Evolutionary conservation across 108 stramenopile species (phyloP).

Genomic region (Cylindrotheca fusiformis): DNA sequence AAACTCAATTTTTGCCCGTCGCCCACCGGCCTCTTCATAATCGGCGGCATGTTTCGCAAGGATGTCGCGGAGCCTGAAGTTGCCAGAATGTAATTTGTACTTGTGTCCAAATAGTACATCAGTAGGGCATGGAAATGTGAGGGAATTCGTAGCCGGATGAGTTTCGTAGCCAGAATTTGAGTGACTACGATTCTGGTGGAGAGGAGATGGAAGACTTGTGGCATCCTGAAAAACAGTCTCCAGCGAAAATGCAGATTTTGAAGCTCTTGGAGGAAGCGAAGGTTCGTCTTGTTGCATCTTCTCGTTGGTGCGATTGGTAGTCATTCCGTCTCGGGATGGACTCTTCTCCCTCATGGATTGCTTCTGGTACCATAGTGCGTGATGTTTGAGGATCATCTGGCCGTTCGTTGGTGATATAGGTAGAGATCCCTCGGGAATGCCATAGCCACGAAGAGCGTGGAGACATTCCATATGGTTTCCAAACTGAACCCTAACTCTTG

Average conservation of each 20-base stretch:
- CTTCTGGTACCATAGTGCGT: not conserved
- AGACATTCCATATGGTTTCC: slow-evolving; percentile 1
- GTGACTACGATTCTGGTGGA: not conserved
- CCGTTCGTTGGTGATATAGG: not conserved
- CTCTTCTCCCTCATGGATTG: no score
- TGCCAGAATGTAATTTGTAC: slow-evolving; percentile 17
- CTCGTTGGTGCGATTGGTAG: no score
- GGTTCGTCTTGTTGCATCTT: no score
- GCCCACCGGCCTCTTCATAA: not conserved
- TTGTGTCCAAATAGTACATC: not conserved
- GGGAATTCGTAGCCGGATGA: no score
- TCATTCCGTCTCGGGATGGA: no score
- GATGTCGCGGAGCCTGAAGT: not conserved
- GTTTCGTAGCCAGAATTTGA: not conserved
- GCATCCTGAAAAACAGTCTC: no score
- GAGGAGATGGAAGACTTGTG: not conserved
- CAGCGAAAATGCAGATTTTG: no score
- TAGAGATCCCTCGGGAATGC: not conserved
- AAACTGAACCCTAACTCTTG: not conserved
- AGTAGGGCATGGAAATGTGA: no score
- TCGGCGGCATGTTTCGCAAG: not conserved
- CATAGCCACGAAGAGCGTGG: not conserved
- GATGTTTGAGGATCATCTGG: not conserved
- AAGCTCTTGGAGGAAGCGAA: no score
- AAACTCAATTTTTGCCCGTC: slow-evolving; percentile 5